Conservation (phyloP, 805 yeast species). For the Kodamaea kaohsiungensis region DNA sequence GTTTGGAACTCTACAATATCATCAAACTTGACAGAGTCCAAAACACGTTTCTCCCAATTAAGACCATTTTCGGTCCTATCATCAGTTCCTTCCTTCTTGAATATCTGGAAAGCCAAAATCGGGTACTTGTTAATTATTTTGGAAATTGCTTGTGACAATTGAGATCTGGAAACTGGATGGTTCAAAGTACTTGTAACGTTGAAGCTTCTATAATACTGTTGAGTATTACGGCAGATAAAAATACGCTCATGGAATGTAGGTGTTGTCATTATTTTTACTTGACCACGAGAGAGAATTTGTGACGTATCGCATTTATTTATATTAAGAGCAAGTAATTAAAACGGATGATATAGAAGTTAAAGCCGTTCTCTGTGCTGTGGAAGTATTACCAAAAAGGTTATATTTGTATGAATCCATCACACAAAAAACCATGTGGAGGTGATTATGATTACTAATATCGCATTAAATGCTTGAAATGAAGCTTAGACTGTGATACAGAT, state of each 20-base stretch:
- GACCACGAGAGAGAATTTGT: no score
- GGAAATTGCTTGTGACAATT: background rate
- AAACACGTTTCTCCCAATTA: slow-evolving; percentile 3
- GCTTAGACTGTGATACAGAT: no score
- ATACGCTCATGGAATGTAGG: background rate
- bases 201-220: background rate
- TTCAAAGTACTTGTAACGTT: slow-evolving; percentile 3
- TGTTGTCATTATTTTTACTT: background rate
- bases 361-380: no score
- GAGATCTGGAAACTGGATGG: background rate
- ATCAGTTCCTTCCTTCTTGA: slow-evolving; percentile 3
- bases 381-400: background rate
- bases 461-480: no score
- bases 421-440: no score
- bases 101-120: slow-evolving; percentile 1
- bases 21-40: slow-evolving; percentile 1
- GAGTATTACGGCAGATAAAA: slow-evolving; percentile 5
- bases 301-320: no score
- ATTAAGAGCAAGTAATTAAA: no score
- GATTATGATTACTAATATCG: no score
- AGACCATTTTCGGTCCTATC: background rate
- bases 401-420: no score
- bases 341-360: no score
- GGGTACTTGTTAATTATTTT: background rate
- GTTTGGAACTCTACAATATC: slow-evolving; percentile 3